Base-by-base conservation (phyloP, 1,139 yeast genomes). In the Pichia sp. region DNA sequence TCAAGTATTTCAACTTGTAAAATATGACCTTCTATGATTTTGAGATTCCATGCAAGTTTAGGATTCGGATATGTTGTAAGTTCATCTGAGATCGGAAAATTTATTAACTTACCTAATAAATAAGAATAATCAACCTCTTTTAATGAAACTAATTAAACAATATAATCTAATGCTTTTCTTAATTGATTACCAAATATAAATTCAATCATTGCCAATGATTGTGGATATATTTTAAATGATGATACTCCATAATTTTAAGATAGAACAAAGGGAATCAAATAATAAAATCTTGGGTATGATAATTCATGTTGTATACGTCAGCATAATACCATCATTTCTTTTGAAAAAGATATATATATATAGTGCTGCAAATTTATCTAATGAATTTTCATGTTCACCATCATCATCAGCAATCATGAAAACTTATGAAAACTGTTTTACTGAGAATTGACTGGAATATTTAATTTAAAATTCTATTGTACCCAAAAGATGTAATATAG, bases 151-250 rank as follows among this genome's bases (percentile, higher is more conserved):
- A 45, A 37, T n/a, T 47, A 42, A 4, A 46, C 39, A 2, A 59
- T 22, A 34, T 57, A 51, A 46, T 58, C 20, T 66, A 90, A 78
- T 8, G 79, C 62, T 32, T 63, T 65, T 45, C 92, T 63, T 2
- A 82, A 64, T 57, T 82, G 85, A 51, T 82, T 86, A 24, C 76
- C 58, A 70, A 76, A 80, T 0, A 92, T 90, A n/a, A 80, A 49
- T 40, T 71, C 66, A 16, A 78, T 65, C 43, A 84, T 61, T 37
- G 80, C 73, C 51, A 84, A 78, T 0, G 89, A 89, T 52, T 81
- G 78, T 0, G 84, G 83, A 32, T 58, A 56, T 2, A 20, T 38
- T 4, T 26, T 37, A 36, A 35, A 26, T 2, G 31, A 12, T 23
- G 35, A n/a, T n/a, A n/a, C n/a, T 2, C 31, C 32, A 11, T 27